Base-by-base conservation (phyloP, 1,284 basidiomycete species). In the Waitea zeae region DNA sequence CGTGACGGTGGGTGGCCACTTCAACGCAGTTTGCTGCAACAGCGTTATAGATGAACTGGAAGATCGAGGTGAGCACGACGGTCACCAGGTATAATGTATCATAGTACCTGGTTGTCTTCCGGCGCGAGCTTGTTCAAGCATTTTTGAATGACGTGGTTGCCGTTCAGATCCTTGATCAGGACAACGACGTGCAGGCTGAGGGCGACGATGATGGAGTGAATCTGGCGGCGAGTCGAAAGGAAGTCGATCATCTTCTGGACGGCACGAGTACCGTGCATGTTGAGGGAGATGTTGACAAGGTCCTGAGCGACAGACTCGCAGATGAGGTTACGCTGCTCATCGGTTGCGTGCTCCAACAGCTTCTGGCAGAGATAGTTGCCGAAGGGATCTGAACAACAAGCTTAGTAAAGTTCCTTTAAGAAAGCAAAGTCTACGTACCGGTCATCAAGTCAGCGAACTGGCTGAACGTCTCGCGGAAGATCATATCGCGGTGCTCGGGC, bases 161-260 rank as follows among this genome's bases (percentile, higher is more conserved):
- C 95, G 56, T 99, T 98, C 46, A 99, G 64, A 56, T 99, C 93
- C 70, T 98, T 99, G 77, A 99, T 99, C 43, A 99, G 70, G 42
- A 93, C 92, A 24, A 99, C 95, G 47, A 99, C 95, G 56, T 96
- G 93, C 46, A 96, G 69, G 58, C 88, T 90, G 47, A 99, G 72
- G 9, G 95, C 95, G 39, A 92, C 69, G 51, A 98, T 98, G 59
- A 98, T 89, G 31, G 89, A 88, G 53, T 92, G 86, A 48, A 98
- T 97, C 78, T 90, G 87, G 50, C 90, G 69, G 46, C 86, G 77
- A 39, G 86, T 89, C n/a, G 89, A 92, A 49, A 99, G 62, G 62
- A 96, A 98, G 58, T 99, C 95, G 45, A 99, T 96, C 90, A 97
- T 98, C 67, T 98, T 98, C 62, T 99, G 95, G 36, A 98, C 95